Conservation (phyloP, 2,329 filamentous ascomycete species). For the Trichoderma polysporum region DNA sequence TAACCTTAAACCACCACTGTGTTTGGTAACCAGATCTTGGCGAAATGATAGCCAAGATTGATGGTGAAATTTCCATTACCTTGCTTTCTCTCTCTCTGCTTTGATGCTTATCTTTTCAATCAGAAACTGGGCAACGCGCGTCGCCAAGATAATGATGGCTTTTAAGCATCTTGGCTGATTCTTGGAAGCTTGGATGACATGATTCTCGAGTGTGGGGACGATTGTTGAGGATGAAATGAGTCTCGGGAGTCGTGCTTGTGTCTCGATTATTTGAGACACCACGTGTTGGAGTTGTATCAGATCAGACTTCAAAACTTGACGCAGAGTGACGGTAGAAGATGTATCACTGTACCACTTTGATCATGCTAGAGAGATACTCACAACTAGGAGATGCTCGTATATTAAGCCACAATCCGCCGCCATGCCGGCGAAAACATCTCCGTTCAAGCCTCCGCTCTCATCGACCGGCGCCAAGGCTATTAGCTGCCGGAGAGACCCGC, state of each 20-base stretch:
- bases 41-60: neutral
- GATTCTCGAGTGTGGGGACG: neutral
- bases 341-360: too few species aligned
- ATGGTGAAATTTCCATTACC: neutral
- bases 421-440: neutral
- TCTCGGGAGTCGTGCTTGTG: neutral
- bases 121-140: neutral
- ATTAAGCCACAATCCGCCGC: neutral
- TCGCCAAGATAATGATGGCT: conserved; percentile 7
- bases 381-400: neutral
- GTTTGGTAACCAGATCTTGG: conserved; percentile 1
- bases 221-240: neutral
- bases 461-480: neutral
- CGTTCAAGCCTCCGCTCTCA: neutral
- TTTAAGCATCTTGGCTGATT: neutral
- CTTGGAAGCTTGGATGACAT: neutral
- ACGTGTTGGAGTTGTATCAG: neutral
- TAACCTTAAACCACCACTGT: neutral
- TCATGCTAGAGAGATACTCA: neutral
- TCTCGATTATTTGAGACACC: neutral
- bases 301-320: neutral
- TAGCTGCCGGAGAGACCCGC: conserved; percentile 5
- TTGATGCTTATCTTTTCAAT: neutral
- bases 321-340: neutral
- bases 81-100: neutral